These are phyloP conservation scores for Ascochyta koolunga DNA, from an alignment of 2,329 filamentous ascomycete species.

Conservation along the genomic window DNA sequence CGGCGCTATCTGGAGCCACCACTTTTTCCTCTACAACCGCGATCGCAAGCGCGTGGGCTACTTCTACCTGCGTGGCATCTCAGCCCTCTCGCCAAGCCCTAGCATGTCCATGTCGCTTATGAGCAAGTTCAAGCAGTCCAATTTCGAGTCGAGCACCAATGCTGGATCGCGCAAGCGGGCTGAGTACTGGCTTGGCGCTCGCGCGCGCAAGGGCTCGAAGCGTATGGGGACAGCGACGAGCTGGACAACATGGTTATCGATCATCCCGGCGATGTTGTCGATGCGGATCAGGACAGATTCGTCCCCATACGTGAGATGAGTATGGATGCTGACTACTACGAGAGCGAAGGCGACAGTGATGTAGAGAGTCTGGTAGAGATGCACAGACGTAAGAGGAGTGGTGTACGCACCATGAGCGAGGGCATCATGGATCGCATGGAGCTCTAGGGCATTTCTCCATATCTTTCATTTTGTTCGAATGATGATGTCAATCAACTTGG, in stretches of 20 bases:
- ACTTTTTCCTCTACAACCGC: conserved; percentile 99
- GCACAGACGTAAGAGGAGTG: conserved; percentile 51
- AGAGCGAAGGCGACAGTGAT: conserved; percentile 42
- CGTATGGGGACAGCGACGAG: conserved; percentile 53
- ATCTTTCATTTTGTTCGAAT: neutral
- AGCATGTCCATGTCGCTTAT: conserved; percentile 46
- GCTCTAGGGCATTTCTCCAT: conserved; percentile 41
- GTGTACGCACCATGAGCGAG: conserved; percentile 59
- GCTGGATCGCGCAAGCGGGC: conserved; percentile 77
- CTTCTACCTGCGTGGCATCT: conserved; percentile 88
- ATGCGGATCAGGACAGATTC: conserved; percentile 49
- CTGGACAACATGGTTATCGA: conserved; percentile 50
- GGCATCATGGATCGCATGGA: conserved; percentile 61
- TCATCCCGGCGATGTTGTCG: conserved; percentile 46
- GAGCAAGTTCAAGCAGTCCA: conserved; percentile 49
- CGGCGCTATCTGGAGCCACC: conserved; percentile 90
- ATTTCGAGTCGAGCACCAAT: conserved; percentile 56
- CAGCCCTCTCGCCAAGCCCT: conserved; percentile 71
- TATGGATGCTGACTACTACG: conserved; percentile 39
- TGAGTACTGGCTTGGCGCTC: conserved; percentile 84
- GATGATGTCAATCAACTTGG: conserved; percentile 14
- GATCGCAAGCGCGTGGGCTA: conserved; percentile 91
- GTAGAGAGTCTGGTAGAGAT: conserved; percentile 38
- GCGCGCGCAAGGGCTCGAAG: conserved; percentile 54
- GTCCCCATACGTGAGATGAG: conserved; percentile 38